Percentiles rank a stretch among this genome's conserved stretches.
These are phyloP conservation scores for Stemphylium vesicarium DNA, from an alignment of 2,329 filamentous ascomycete species.

Conservation along the genomic window DNA sequence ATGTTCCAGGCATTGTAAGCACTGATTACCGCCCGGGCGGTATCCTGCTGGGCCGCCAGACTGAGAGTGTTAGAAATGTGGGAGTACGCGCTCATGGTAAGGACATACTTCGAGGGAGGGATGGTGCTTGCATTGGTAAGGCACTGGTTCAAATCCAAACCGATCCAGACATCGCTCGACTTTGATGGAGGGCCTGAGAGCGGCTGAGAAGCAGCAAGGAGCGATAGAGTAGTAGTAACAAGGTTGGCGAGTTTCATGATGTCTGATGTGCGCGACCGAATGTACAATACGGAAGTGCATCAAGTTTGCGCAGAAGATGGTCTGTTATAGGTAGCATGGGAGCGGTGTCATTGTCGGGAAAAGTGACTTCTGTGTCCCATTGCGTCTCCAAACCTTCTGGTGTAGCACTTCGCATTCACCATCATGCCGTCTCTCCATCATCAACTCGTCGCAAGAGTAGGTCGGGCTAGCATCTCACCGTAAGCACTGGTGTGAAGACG, in stretches of 20 bases:
- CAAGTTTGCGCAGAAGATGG: neutral
- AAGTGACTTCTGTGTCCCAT: neutral
- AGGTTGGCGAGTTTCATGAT: neutral
- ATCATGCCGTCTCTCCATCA: too few relatives aligned
- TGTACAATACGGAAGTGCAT: neutral
- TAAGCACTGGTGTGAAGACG: too few relatives aligned
- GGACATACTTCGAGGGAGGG: neutral
- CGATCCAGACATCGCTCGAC: neutral
- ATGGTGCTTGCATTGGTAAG: neutral
- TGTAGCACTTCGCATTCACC: too few relatives aligned
- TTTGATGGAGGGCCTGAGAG: neutral
- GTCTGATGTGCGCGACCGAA: neutral
- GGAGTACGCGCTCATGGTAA: neutral
- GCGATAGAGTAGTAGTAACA: neutral
- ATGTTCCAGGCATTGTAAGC: slow-evolving; percentile 12
- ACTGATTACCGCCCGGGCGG: slow-evolving; percentile 5
- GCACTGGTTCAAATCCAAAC: neutral
- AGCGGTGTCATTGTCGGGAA: neutral
- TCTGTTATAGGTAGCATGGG: neutral
- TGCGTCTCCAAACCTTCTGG: too few relatives aligned
- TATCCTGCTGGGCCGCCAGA: slow-evolving; percentile 4
- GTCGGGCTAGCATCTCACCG: too few relatives aligned
- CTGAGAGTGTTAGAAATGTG: neutral
- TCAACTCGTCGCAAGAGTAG: too few relatives aligned
- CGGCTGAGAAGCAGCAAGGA: neutral